Conservation (phyloP, 2,329 filamentous ascomycete genomes). For the Fusarium domesticum region DNA sequence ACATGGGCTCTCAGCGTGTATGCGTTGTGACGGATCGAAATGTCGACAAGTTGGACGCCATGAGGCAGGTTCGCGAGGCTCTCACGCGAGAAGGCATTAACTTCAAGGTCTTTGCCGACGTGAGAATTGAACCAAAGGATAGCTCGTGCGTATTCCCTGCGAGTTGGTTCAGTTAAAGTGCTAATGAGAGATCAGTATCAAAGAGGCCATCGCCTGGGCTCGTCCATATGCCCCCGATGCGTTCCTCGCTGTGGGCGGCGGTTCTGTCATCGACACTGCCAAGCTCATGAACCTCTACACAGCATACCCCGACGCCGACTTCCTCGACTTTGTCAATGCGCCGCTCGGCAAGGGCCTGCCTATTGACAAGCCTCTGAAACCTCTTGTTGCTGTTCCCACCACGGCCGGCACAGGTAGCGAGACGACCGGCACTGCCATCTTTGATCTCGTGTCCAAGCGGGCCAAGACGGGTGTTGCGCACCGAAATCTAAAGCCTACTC, state of each 20-base stretch:
- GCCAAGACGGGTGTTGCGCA: slow-evolving; percentile 97
- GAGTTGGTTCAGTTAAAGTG: background rate
- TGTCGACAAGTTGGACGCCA: slow-evolving; percentile 78
- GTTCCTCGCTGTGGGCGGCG: slow-evolving; percentile 84
- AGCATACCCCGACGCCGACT: slow-evolving; percentile 85
- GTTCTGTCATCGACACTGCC: slow-evolving; percentile 95
- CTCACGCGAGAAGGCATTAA: slow-evolving; percentile 74
- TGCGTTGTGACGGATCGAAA: slow-evolving; percentile 88
- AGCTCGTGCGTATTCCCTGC: slow-evolving; percentile 61
- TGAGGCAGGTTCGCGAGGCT: slow-evolving; percentile 83
- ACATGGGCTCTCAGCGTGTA: slow-evolving; percentile 82
- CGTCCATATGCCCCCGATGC: slow-evolving; percentile 81
- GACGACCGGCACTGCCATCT: slow-evolving; percentile 97
- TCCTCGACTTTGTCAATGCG: slow-evolving; percentile 96
- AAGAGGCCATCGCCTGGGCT: slow-evolving; percentile 82
- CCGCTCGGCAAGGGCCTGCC: slow-evolving; percentile 84
- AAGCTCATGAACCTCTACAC: slow-evolving; percentile 98
- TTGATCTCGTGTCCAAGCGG: slow-evolving; percentile 83
- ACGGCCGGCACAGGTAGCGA: slow-evolving; percentile 86
- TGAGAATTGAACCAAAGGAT: slow-evolving; percentile 90
- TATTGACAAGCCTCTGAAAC: slow-evolving; percentile 66
- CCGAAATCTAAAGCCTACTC: slow-evolving; percentile 88
- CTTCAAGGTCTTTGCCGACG: slow-evolving; percentile 77
- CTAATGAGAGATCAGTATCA: slow-evolving; percentile 55
- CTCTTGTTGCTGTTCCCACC: slow-evolving; percentile 79